phyloP scores from a whole-genome alignment of 768 basidiomycete genomes.

The Podaxis rugospora region DNA sequence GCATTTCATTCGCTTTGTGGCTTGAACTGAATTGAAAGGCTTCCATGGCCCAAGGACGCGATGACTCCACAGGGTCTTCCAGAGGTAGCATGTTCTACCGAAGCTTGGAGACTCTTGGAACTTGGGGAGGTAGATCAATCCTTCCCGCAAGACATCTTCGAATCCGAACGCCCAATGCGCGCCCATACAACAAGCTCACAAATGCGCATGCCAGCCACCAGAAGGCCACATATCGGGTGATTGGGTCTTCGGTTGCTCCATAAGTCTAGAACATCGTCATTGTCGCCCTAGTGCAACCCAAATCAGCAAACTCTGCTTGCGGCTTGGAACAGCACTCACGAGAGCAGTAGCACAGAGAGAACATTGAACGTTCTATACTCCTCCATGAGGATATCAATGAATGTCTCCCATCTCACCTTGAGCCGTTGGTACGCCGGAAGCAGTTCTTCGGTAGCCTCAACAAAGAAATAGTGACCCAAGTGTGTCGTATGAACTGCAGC shows the following conservation, averaged over 20 bases:
- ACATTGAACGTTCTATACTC: constrained; percentile 16
- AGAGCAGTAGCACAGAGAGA: constrained; percentile 11
- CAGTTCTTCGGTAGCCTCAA: background rate
- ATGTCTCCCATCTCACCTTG: constrained; percentile 11
- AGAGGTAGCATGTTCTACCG: no score
- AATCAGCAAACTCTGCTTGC: background rate
- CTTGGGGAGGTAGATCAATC: no score
- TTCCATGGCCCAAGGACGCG: no score
- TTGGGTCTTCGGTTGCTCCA: constrained; percentile 39
- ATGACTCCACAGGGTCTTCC: no score
- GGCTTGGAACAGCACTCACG: constrained; percentile 6
- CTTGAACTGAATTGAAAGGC: no score
- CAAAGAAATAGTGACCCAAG: background rate
- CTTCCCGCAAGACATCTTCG: no score
- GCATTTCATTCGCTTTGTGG: no score
- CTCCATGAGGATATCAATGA: constrained; percentile 12
- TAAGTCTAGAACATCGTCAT: constrained; percentile 27
- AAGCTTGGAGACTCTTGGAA: no score
- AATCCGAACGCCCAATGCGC: constrained; percentile 49
- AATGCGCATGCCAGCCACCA: constrained; percentile 51
- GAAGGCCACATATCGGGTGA: constrained; percentile 50
- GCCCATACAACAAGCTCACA: constrained; percentile 58
- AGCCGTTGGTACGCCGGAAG: background rate
- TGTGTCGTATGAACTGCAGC: background rate
- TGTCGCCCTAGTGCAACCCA: constrained; percentile 19